Conservation (phyloP, 768 basidiomycete genomes). For the Leccinum subgranulosum region DNA sequence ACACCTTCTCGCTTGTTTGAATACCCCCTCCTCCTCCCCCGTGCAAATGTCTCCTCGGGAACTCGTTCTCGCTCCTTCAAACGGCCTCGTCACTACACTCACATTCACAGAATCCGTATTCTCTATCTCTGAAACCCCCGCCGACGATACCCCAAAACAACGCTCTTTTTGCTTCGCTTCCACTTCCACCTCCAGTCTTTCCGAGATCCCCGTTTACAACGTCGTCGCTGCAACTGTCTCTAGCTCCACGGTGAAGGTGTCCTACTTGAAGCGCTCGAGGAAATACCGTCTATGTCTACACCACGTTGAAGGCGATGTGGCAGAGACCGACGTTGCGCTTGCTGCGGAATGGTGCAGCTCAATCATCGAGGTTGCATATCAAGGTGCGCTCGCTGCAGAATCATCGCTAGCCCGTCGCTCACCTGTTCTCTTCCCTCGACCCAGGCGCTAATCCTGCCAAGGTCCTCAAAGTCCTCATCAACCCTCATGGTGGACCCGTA, state of each 20-base stretch:
- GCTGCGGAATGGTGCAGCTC: slow-evolving; percentile 52
- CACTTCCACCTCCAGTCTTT: slow-evolving; percentile 2
- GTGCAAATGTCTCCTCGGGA: slow-evolving; percentile 15
- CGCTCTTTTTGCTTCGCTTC: slow-evolving; percentile 12
- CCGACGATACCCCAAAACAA: neutral
- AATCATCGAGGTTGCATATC: slow-evolving; percentile 58
- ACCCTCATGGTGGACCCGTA: slow-evolving; percentile 79
- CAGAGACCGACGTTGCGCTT: slow-evolving; percentile 30
- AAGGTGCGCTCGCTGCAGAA: slow-evolving; percentile 36
- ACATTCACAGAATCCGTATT: slow-evolving; percentile 27
- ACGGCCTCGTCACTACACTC: slow-evolving; percentile 21
- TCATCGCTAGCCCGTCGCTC: neutral
- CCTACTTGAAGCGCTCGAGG: slow-evolving; percentile 48
- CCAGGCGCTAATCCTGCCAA: slow-evolving; percentile 53
- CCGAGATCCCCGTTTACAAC: slow-evolving; percentile 42
- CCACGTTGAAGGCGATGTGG: slow-evolving; percentile 41
- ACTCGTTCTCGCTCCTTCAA: slow-evolving; percentile 17
- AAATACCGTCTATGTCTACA: slow-evolving; percentile 37
- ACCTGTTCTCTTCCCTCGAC: neutral
- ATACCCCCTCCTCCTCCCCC: neutral
- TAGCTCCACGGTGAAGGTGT: slow-evolving; percentile 41
- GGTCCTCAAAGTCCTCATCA: slow-evolving; percentile 67
- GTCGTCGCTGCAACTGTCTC: slow-evolving; percentile 52
- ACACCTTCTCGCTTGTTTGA: neutral
- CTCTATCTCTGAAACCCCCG: slow-evolving; percentile 21